phyloP scores from a whole-genome alignment of 148 eudicot species.

The Cornus kousa region DNA sequence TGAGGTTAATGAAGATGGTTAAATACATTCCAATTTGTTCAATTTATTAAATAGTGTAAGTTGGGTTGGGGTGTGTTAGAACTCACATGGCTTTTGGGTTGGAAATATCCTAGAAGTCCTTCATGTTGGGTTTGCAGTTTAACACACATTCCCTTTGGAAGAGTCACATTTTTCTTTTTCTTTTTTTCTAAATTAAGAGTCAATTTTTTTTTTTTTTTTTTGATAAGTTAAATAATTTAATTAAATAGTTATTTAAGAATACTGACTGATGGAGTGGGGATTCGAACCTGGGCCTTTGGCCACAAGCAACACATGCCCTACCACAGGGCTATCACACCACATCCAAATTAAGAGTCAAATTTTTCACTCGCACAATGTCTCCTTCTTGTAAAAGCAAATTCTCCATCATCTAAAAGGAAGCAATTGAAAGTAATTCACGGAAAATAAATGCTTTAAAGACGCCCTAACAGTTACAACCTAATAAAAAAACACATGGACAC shows the following conservation, averaged over 20 bases:
- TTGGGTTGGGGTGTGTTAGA: no score
- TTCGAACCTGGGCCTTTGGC: no score
- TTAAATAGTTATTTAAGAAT: no score
- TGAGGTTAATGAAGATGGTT: no score
- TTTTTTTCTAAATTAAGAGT: no score
- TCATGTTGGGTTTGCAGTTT: constrained; percentile 86
- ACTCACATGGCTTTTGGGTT: constrained; percentile 98
- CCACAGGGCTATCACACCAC: no score
- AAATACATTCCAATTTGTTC: no score
- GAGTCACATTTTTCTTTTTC: constrained; percentile 45
- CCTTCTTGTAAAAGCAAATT: constrained; percentile 95
- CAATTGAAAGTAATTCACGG: not conserved
- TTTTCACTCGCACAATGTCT: constrained; percentile 77
- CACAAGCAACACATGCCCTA: no score
- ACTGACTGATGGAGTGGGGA: no score
- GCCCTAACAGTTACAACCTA: not conserved
- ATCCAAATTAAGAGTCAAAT: constrained; percentile 45
- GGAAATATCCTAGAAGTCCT: constrained; percentile 91
- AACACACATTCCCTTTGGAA: constrained; percentile 93
- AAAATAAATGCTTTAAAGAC: not conserved
- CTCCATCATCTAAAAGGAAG: constrained; percentile 78
- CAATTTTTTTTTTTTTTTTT: no score
- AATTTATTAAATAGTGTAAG: no score
- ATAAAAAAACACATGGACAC: not conserved
- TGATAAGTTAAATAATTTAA: no score